Evolutionary conservation across 2,329 filamentous ascomycete genomes (phyloP).

Genomic region (Curvularia hawaiiensis): DNA sequence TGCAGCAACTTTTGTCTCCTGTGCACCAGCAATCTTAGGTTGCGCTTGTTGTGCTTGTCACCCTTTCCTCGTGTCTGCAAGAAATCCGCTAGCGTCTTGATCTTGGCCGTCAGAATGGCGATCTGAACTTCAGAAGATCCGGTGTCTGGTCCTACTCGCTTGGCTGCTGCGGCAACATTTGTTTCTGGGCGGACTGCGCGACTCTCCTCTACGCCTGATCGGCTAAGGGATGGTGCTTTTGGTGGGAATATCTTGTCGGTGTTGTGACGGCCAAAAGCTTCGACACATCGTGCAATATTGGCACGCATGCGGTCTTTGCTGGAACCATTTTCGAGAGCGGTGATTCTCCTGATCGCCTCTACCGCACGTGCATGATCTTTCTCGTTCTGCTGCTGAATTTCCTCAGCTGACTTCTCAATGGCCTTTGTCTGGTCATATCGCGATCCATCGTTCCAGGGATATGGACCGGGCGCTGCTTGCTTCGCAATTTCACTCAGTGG

Average conservation of each 20-base stretch:
- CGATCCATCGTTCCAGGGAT: constrained; percentile 14
- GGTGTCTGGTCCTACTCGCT: constrained; percentile 86
- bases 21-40: constrained; percentile 83
- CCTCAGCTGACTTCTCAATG: constrained; percentile 23
- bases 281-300: constrained; percentile 83
- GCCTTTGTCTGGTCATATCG: constrained; percentile 8
- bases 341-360: constrained; percentile 79
- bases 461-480: constrained; percentile 2
- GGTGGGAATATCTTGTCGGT: constrained; percentile 75
- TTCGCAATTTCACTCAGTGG: constrained; percentile 48
- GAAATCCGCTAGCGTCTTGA: constrained; percentile 76
- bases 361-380: constrained; percentile 68
- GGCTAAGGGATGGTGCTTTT: constrained; percentile 56
- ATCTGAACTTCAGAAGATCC: constrained; percentile 98
- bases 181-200: constrained; percentile 52
- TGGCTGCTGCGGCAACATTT: constrained; percentile 40
- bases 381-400: constrained; percentile 28
- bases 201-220: constrained; percentile 52
- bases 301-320: constrained; percentile 78
- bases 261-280: constrained; percentile 87
- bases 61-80: constrained; percentile 73
- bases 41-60: constrained; percentile 94
- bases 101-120: constrained; percentile 93
- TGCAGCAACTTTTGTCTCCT: constrained; percentile 84
- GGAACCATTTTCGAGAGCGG: constrained; percentile 75